A percentile compares a stretch with the other conserved stretches of the same genome.
Conservation (phyloP, 2,329 filamentous ascomycete genomes). For the Erysiphe pulchra region DNA sequence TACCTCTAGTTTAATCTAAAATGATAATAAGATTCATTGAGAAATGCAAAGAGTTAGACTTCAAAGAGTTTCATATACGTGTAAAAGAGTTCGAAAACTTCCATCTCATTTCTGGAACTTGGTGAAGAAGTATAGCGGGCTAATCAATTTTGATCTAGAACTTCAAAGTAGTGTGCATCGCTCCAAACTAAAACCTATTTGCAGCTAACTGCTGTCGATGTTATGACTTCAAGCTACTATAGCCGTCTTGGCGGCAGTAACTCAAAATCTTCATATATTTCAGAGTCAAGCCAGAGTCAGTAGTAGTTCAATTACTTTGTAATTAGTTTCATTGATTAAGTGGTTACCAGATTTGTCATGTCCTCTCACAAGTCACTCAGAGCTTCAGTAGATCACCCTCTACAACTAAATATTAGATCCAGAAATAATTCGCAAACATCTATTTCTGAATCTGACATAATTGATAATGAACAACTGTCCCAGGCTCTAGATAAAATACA, state of each 20-base stretch:
- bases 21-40: not conserved
- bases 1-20: not conserved
- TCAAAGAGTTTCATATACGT: too few species aligned
- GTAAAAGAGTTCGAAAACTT: too few species aligned
- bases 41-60: not conserved
- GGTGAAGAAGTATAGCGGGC: too few species aligned
- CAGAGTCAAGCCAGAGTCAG: not conserved
- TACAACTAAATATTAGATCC: constrained; percentile 15
- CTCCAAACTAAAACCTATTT: not conserved
- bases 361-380: constrained; percentile 10
- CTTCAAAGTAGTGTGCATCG: not conserved
- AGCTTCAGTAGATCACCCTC: constrained; percentile 4
- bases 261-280: not conserved
- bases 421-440: constrained; percentile 23
- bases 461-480: constrained; percentile 50
- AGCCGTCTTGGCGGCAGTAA: constrained; percentile 6
- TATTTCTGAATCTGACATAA: constrained; percentile 14
- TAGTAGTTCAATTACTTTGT: not conserved
- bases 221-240: constrained; percentile 5
- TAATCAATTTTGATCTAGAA: not conserved
- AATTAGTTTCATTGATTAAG: not conserved
- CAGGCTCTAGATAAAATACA: constrained; percentile 72
- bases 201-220: constrained; percentile 2
- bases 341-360: constrained; percentile 5
- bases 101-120: too few species aligned